Conservation (phyloP, 1,284 basidiomycete genomes). For the Melampsora abietis-canadensis region DNA sequence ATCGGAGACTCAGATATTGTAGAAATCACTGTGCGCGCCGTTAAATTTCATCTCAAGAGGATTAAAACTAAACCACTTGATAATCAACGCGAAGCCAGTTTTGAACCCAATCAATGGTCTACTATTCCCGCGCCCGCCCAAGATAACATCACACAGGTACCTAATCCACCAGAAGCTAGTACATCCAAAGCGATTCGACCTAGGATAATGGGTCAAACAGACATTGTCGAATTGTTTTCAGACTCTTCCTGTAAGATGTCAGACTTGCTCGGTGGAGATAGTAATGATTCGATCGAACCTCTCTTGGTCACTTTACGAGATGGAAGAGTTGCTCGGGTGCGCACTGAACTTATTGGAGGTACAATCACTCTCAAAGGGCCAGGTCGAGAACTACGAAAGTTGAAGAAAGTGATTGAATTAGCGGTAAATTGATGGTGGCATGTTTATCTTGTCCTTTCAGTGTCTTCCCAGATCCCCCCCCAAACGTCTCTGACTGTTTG, state of each 20-base stretch:
- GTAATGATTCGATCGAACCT: neutral
- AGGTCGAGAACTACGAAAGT: constrained; percentile 5
- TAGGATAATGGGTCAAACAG: constrained; percentile 2
- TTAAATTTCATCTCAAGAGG: constrained; percentile 8
- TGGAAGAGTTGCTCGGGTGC: neutral
- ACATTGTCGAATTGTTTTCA: constrained; percentile 5
- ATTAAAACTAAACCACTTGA: constrained; percentile 8
- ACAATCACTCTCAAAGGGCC: constrained; percentile 8
- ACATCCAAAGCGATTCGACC: neutral
- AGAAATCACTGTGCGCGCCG: neutral
- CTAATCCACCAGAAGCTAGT: neutral
- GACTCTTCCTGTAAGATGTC: constrained; percentile 4
- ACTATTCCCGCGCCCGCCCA: neutral
- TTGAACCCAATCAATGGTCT: neutral
- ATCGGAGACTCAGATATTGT: too few species aligned
- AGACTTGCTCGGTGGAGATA: neutral
- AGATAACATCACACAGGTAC: neutral
- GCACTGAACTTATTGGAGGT: neutral
- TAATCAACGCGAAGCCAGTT: constrained; percentile 2
- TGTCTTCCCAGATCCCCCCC: neutral
- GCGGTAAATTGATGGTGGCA: neutral
- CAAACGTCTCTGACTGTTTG: neutral
- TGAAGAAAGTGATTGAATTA: constrained; percentile 17
- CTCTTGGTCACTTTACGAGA: neutral
- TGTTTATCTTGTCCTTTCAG: neutral